Percentiles rank a stretch among this genome's conserved stretches.
phyloP scores from a whole-genome alignment of 2,329 filamentous ascomycete species.

The Torrubiella hemipterigena region DNA sequence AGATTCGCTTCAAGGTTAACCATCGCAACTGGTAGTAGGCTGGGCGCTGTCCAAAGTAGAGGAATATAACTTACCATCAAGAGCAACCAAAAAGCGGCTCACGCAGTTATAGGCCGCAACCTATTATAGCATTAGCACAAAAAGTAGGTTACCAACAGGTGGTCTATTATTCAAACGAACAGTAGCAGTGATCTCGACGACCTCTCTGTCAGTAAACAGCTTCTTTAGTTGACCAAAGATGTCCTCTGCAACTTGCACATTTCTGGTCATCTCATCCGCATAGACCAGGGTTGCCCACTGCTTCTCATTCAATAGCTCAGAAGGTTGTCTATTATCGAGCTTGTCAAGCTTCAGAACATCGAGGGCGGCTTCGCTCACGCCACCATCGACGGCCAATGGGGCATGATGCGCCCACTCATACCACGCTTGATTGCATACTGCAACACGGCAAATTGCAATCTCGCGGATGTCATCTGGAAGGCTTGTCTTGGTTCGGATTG shows the following conservation, averaged over 20 bases:
- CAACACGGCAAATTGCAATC: constrained; percentile 70
- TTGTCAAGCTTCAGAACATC: constrained; percentile 25
- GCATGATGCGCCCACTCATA: constrained; percentile 79
- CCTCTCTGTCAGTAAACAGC: constrained; percentile 55
- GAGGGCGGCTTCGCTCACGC: constrained; percentile 40
- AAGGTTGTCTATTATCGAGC: constrained; percentile 16
- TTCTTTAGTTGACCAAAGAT: constrained; percentile 53
- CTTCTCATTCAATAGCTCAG: constrained; percentile 35
- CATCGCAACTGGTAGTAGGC: too few relatives aligned
- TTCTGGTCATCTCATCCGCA: constrained; percentile 73
- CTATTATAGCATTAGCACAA: constrained; percentile 17
- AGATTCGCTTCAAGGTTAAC: neutral
- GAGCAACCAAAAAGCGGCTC: constrained; percentile 68
- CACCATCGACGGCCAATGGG: constrained; percentile 49
- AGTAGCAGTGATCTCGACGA: constrained; percentile 73
- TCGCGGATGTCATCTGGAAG: constrained; percentile 52
- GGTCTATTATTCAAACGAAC: constrained; percentile 24
- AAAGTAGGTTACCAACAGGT: too few relatives aligned
- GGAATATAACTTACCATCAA: constrained; percentile 49
- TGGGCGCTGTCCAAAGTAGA: neutral
- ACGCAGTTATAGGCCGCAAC: constrained; percentile 74
- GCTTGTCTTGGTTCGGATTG: constrained; percentile 41
- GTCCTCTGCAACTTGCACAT: constrained; percentile 55
- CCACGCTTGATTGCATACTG: constrained; percentile 68
- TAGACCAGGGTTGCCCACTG: constrained; percentile 62